phyloP scores from a whole-genome alignment of 257 asterid species.

The Misopates orontium region DNA sequence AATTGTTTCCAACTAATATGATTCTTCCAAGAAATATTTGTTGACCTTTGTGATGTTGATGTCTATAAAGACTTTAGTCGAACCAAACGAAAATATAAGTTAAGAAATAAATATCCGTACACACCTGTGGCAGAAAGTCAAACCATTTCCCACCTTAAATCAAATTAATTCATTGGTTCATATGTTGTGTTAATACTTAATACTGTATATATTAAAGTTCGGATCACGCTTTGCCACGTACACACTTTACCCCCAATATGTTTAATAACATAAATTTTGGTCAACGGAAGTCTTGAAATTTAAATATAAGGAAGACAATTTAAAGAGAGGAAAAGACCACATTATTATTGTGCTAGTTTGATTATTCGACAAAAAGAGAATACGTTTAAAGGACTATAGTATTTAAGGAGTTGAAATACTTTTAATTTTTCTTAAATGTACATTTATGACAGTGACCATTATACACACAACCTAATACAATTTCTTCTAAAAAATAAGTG shows the following conservation, averaged over 20 bases:
- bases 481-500: too few species aligned
- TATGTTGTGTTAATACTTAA: not conserved
- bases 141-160: not conserved
- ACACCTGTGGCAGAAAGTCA: not conserved
- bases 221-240: not conserved
- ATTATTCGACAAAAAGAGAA: not conserved
- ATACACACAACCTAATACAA: not conserved
- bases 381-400: not conserved
- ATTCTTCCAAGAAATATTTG: not conserved
- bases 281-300: not conserved
- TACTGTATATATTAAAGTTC: not conserved
- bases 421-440: not conserved
- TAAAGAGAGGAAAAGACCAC: not conserved
- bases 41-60: not conserved
- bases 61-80: not conserved
- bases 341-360: not conserved
- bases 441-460: not conserved
- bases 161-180: not conserved
- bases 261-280: not conserved
- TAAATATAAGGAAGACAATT: not conserved
- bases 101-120: not conserved
- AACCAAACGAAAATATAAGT: not conserved
- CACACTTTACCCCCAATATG: not conserved
- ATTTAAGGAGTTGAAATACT: too few species aligned
- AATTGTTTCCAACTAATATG: not conserved